Base-by-base conservation (phyloP, 2,329 filamentous ascomycete genomes). In the Ceratocystis cacaofunesta region DNA sequence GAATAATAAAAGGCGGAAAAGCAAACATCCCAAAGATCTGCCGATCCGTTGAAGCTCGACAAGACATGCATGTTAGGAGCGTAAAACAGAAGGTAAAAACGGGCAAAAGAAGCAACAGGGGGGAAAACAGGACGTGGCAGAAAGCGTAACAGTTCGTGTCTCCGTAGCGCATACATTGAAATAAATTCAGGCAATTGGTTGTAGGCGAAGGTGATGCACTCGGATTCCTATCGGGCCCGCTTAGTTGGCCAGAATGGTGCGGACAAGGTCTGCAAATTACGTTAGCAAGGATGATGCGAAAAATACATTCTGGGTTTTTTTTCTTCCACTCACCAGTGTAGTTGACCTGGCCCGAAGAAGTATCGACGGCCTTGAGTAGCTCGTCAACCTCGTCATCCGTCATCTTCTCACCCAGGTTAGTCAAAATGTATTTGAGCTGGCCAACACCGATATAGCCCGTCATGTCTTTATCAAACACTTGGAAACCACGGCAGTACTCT, bases 391-490 rank as follows among this genome's bases (percentile, higher is more conserved):
- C 94, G 69, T 97, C 94, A 72, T 99, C 92, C 68, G 88, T 90
- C 91, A 99, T 96, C 83, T 97, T 97, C 86, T 99, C 94, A 72
- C 94, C 94, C 72, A 99, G 79, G 75, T 97, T 97, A 66, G 94
- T 99, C 73, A 99, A 79, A 75, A 99, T 92, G 79, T 99, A 99
- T 78, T 95, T 89, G 76, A 99, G 84, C 79, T 99, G 94, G 67
- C 94, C 94, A 69, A 97, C 92, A 66, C 92, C 94, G 75, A 99
- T 97, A 77, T 92, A 96, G 63, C 94, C 94, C 68, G 91, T 96
- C 85, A 96, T 88, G 76, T 99, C 94, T 79, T 99, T 99, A 79
- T 99, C 94, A 72, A 99, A 99, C 64, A 99, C 94, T 77, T 99
- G 94, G 81, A 99, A 99, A 65, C 94, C 94, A 69, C 92, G 89